Conservation (phyloP, 2,329 filamentous ascomycete species). For the Hypocrella siamensis region DNA sequence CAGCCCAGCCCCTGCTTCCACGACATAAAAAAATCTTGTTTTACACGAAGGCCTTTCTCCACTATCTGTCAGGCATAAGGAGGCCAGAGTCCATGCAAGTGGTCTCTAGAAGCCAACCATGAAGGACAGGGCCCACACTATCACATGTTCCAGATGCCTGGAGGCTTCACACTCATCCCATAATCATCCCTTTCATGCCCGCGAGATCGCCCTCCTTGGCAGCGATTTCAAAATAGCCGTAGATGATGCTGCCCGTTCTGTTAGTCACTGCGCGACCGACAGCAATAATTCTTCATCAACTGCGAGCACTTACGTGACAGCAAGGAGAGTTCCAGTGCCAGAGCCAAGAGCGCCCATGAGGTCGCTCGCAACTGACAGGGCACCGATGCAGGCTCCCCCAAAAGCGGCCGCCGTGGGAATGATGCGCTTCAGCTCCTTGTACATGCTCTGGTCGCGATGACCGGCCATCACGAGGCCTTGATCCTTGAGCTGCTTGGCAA, state of each 20-base stretch:
- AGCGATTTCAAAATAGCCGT: slow-evolving; percentile 98
- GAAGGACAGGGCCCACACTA: too few species aligned
- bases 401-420: slow-evolving; percentile 97
- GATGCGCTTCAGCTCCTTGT: slow-evolving; percentile 98
- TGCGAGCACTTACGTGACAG: slow-evolving; percentile 73
- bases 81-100: too few species aligned
- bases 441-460: slow-evolving; percentile 99
- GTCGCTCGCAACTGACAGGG: slow-evolving; percentile 87
- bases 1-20: too few species aligned
- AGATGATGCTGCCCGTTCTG: slow-evolving; percentile 61
- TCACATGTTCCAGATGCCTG: too few species aligned
- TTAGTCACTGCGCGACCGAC: slow-evolving; percentile 1
- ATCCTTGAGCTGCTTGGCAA: slow-evolving; percentile 99
- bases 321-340: slow-evolving; percentile 93
- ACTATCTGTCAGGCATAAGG: too few species aligned
- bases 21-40: too few species aligned
- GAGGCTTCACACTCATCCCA: slow-evolving; percentile 48
- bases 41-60: too few species aligned
- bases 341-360: slow-evolving; percentile 90
- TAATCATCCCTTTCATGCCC: slow-evolving; percentile 61
- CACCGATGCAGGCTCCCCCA: slow-evolving; percentile 97
- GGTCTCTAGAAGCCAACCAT: too few species aligned
- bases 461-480: slow-evolving; percentile 99
- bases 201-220: slow-evolving; percentile 95
- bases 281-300: too few species aligned